Evolutionary conservation across 2,329 filamentous ascomycete genomes (phyloP), one percentile per base, ranked within the genome.

Genomic region (Verruconis gallopava): DNA sequence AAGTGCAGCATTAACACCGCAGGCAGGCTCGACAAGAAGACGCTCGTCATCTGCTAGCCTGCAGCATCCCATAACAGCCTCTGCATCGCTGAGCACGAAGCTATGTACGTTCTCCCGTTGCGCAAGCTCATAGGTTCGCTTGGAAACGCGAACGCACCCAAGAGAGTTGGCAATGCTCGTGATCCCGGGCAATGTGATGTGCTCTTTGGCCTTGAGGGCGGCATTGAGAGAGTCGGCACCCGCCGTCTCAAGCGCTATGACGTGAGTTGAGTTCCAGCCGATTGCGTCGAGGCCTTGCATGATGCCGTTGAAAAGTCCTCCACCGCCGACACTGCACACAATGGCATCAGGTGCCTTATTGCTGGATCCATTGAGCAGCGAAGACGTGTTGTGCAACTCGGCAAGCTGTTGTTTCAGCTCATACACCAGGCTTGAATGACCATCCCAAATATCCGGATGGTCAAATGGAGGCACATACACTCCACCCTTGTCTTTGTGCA

Each of bases 21-120:
- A 95, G 0, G 86, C 78, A 25, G 81, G 67, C 64, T 96, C 89
- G 3, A 94, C 84, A 44, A 94, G 66, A 44, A 89, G 63, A 19
- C 81, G 67, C 51, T 88, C 83, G 46, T 93, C 85, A 49, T 95
- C 82, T 6, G 84, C 79, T 47, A 95, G 78, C 18, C 75, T 68
- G 53, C 81, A 77, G 42, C 80, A 82, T 2, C 79, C 86, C 61
- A 79, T 73, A 15, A 83, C 85, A 0, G 89, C 88, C 53, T 91
- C 83, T 3, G 76, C 77, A 52, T 93, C 85, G 2, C 68, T 69
- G 5, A 91, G 66, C 0, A 85, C 79, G 2, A 73, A 62, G 47
- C 71, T 77, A 28, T 67, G 67, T 18, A 81, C 71, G 34, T 67
- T 65, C 28, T 72, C 57, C 2, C 63, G 54, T 34, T 68, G 59